Base-by-base conservation (phyloP, 1,284 basidiomycete genomes). In the Pyrrhoderma noxium region DNA sequence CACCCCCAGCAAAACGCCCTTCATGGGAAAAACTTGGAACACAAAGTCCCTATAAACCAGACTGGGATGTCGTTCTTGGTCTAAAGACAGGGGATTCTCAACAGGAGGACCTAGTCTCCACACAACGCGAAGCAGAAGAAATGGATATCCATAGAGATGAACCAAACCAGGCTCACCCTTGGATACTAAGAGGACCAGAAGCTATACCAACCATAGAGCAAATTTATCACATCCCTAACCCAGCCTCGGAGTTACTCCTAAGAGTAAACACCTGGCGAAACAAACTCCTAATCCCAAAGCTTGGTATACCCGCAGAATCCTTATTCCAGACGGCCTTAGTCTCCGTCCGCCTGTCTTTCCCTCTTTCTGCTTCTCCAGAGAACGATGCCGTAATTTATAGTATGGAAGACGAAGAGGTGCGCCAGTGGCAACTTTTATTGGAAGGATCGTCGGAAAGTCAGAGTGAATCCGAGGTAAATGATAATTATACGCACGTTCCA, bases 1-100 rank as follows among this genome's bases (percentile, higher is more conserved):
- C 83, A 51, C 93, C 93, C 4, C 84, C 86, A 8, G 90, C 89
- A 1, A 96, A 95, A 67, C 73, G 89, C 47, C 70, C 79, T 2
- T 88, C 86, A 59, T 93, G 76, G 59, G 70, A 70, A 13, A 81
- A 79, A 55, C 60, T 92, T 38, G 82, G 79, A 2, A 82, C 77
- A 1, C 64, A 71, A 44, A 82, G 78, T 61, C 86, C 90, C 0
- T 95, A 86, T 83, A 69, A 66, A 44, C 74, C 86, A 0, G 82
- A 90, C 58, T 93, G 90, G 89, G 68, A 67, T 2, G 70, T 70
- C 23, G 68, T 89, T 5, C 69, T 91, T 56, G 16, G 43, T 25
- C 52, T 59, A 11, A 31, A 31, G 27, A 11, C 27, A 31, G 11
- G 56, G 23, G 45, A 51, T 8, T 58, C 59, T 31, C 59, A 65